Conservation (phyloP, 2,329 filamentous ascomycete species). For the Podosphaera leucotricha region DNA sequence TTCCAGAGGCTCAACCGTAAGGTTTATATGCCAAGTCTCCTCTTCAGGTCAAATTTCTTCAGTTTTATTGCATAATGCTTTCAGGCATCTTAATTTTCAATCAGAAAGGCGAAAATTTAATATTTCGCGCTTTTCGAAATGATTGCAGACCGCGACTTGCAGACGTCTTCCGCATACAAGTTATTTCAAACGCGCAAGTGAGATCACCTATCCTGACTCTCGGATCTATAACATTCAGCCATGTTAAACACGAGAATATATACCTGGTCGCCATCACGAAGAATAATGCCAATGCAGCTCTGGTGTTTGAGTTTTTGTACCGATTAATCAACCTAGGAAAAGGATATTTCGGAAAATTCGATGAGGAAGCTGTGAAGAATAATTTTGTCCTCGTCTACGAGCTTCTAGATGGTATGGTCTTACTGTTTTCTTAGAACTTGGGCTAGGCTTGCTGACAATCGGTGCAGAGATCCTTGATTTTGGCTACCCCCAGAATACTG, state of each 20-base stretch:
- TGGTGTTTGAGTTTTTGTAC: slow-evolving; percentile 96
- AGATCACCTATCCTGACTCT: slow-evolving; percentile 93
- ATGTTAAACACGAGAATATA: slow-evolving; percentile 99
- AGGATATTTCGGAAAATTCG: slow-evolving; percentile 96
- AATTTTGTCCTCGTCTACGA: slow-evolving; percentile 99
- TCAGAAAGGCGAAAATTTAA: slow-evolving; percentile 98
- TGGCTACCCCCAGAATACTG: slow-evolving; percentile 95
- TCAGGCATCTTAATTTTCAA: slow-evolving; percentile 97
- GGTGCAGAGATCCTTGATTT: slow-evolving; percentile 83
- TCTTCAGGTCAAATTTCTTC: not conserved
- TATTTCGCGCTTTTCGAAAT: slow-evolving; percentile 95
- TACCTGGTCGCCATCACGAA: slow-evolving; percentile 95
- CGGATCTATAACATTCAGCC: slow-evolving; percentile 94
- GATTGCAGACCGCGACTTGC: slow-evolving; percentile 93
- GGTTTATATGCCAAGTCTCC: not conserved
- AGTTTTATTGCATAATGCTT: slow-evolving; percentile 40
- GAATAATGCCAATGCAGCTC: slow-evolving; percentile 94
- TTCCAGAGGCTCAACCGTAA: not conserved
- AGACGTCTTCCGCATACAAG: slow-evolving; percentile 98
- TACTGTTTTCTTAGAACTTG: not conserved
- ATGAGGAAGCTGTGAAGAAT: slow-evolving; percentile 98
- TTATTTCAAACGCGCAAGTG: slow-evolving; percentile 95
- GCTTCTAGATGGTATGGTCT: slow-evolving; percentile 55
- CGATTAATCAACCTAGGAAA: slow-evolving; percentile 71
- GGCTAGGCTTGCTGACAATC: not conserved